Percentiles rank a stretch among this genome's conserved stretches.
Conservation (phyloP, 345 rosid species). For the Chamaenerion angustifolium region DNA sequence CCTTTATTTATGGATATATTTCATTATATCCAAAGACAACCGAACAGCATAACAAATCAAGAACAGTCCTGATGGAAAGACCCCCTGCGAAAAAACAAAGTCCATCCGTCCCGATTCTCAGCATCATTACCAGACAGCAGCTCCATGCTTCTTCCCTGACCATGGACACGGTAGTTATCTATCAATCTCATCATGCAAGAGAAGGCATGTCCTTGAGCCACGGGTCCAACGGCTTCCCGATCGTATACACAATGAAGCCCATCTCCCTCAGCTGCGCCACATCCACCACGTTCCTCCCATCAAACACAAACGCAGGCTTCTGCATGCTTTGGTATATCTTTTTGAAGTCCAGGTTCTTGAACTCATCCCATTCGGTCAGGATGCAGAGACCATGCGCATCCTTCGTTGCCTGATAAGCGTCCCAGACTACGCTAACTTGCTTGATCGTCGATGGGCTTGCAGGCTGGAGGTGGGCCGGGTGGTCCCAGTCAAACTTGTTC, state of each 20-base stretch:
- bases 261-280: conserved; percentile 46
- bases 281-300: conserved; percentile 54
- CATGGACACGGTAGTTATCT: too few species aligned
- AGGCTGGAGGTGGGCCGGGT: conserved; percentile 68
- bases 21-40: too few species aligned
- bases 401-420: conserved; percentile 59
- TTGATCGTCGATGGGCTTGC: conserved; percentile 39
- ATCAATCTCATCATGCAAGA: conserved; percentile 7
- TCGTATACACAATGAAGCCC: conserved; percentile 59
- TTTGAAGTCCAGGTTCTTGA: conserved; percentile 56
- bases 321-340: conserved; percentile 57
- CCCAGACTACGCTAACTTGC: conserved; percentile 52
- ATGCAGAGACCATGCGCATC: conserved; percentile 69
- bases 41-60: too few species aligned
- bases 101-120: too few species aligned
- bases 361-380: conserved; percentile 79
- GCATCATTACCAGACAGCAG: too few species aligned
- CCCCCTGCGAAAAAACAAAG: too few species aligned
- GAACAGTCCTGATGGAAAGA: too few species aligned
- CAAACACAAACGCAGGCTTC: conserved; percentile 73
- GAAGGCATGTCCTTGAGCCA: conserved; percentile 20
- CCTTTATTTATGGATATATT: too few species aligned
- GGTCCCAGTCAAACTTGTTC: conserved; percentile 77
- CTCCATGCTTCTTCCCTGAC: too few species aligned
- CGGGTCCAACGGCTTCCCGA: conserved; percentile 25